Conservation (phyloP, 2,329 filamentous ascomycete species). For the Sporothrix globosa region DNA sequence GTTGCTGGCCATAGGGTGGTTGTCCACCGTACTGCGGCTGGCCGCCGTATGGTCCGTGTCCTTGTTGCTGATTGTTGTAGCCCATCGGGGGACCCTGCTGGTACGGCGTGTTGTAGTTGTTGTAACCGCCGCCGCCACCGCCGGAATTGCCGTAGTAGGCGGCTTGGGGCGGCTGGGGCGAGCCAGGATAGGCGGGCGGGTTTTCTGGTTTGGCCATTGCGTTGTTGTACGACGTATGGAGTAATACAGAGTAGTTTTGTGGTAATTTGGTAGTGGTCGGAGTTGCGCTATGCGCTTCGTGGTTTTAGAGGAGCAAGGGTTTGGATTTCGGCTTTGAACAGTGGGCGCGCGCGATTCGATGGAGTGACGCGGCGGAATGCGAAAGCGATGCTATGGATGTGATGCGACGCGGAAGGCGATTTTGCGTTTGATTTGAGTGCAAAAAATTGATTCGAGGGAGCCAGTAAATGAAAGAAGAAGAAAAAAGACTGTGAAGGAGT, state of each 20-base stretch:
- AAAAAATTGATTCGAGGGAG: neutral
- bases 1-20: constrained; percentile 43
- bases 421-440: neutral
- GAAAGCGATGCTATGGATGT: constrained; percentile 8
- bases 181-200: constrained; percentile 54
- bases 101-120: constrained; percentile 41
- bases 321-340: neutral
- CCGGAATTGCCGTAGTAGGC: constrained; percentile 36
- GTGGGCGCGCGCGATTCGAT: constrained; percentile 15
- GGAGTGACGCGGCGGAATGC: neutral
- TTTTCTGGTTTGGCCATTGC: constrained; percentile 51
- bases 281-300: neutral
- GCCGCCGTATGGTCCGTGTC: constrained; percentile 44
- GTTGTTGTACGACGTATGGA: neutral
- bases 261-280: neutral
- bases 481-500: neutral
- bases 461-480: neutral
- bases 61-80: constrained; percentile 48
- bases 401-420: neutral
- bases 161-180: constrained; percentile 40
- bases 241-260: too few species aligned
- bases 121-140: constrained; percentile 25
- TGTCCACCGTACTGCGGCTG: constrained; percentile 42
- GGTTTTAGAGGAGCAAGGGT: constrained; percentile 2
- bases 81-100: constrained; percentile 50